Evolutionary conservation across 768 basidiomycete genomes (phyloP).

Genomic region (Lactifluus rugatus): DNA sequence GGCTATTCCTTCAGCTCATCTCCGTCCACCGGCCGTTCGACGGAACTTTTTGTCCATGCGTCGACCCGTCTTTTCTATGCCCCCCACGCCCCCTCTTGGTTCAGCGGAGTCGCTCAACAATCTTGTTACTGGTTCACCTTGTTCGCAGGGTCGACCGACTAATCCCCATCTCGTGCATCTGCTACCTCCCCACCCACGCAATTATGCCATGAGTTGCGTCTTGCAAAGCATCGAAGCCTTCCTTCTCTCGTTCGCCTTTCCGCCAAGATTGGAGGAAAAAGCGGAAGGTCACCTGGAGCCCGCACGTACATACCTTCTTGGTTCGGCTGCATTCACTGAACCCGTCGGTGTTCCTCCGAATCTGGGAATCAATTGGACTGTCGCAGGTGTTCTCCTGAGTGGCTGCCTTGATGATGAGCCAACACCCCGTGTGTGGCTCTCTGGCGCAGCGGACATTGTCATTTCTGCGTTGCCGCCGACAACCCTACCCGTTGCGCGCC

Average conservation of each 20-base stretch:
- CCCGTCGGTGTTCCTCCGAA: slow-evolving; percentile 8
- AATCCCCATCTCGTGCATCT: slow-evolving; percentile 28
- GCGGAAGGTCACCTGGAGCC: background rate
- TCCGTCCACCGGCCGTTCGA: background rate
- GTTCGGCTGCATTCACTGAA: slow-evolving; percentile 8
- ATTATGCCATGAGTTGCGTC: slow-evolving; percentile 26
- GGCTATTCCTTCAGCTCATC: slow-evolving; percentile 7
- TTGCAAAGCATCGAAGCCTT: slow-evolving; percentile 30
- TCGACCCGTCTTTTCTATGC: slow-evolving; percentile 16
- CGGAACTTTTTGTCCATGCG: slow-evolving; percentile 9
- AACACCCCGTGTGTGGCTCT: slow-evolving; percentile 26
- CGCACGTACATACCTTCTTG: slow-evolving; percentile 7
- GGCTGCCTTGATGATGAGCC: slow-evolving; percentile 28
- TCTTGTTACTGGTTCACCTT: background rate
- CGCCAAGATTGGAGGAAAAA: slow-evolving; percentile 1
- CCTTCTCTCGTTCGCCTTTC: slow-evolving; percentile 29
- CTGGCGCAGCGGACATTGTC: slow-evolving; percentile 26
- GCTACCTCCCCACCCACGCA: slow-evolving; percentile 22
- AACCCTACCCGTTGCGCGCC: background rate
- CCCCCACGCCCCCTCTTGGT: slow-evolving; percentile 20
- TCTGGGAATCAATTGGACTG: slow-evolving; percentile 24
- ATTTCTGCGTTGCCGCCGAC: slow-evolving; percentile 18
- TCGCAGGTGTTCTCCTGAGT: slow-evolving; percentile 29
- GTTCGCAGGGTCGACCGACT: slow-evolving; percentile 1
- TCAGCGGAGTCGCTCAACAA: slow-evolving; percentile 20